Evolutionary conservation across 2,329 filamentous ascomycete genomes (phyloP).

Genomic region (Aspergillus unguis): DNA sequence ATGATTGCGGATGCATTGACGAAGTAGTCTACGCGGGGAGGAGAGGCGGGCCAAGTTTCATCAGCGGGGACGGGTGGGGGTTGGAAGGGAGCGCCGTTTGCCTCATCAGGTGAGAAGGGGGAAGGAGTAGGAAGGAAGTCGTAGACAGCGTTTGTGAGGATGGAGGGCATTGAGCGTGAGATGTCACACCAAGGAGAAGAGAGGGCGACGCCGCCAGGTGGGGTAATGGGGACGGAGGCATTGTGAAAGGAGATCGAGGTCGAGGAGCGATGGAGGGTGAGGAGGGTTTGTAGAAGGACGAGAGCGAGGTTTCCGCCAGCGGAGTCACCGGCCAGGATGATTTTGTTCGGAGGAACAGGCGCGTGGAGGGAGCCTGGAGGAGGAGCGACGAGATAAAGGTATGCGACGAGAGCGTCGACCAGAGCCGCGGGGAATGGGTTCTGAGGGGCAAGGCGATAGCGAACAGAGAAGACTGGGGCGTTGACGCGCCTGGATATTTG

Average conservation of each 20-base stretch:
- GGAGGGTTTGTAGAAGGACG: constrained; percentile 41
- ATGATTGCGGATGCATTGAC: constrained; percentile 35
- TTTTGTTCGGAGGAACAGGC: constrained; percentile 42
- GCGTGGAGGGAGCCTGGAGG: constrained; percentile 42
- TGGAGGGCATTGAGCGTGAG: constrained; percentile 42
- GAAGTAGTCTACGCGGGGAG: constrained; percentile 44
- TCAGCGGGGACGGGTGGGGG: constrained; percentile 34
- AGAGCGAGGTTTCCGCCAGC: constrained; percentile 45
- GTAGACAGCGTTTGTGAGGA: constrained; percentile 35
- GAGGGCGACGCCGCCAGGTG: constrained; percentile 40
- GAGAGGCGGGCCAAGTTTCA: constrained; percentile 39
- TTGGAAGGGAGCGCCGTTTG: constrained; percentile 21
- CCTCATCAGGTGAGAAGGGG: constrained; percentile 2
- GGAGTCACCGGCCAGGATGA: constrained; percentile 47
- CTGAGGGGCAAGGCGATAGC: constrained; percentile 48
- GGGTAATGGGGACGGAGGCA: constrained; percentile 36
- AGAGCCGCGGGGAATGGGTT: constrained; percentile 47
- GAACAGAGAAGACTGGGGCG: constrained; percentile 43
- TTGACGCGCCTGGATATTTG: constrained; percentile 40
- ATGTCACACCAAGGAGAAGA: constrained; percentile 45
- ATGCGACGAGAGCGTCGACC: constrained; percentile 47
- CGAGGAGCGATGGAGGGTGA: constrained; percentile 38
- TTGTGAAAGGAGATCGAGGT: constrained; percentile 41
- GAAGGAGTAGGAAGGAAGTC: constrained; percentile 38
- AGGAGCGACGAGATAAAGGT: constrained; percentile 46